phyloP scores from a whole-genome alignment of 106 monocot genomes.

The Ottelia alismoides region DNA sequence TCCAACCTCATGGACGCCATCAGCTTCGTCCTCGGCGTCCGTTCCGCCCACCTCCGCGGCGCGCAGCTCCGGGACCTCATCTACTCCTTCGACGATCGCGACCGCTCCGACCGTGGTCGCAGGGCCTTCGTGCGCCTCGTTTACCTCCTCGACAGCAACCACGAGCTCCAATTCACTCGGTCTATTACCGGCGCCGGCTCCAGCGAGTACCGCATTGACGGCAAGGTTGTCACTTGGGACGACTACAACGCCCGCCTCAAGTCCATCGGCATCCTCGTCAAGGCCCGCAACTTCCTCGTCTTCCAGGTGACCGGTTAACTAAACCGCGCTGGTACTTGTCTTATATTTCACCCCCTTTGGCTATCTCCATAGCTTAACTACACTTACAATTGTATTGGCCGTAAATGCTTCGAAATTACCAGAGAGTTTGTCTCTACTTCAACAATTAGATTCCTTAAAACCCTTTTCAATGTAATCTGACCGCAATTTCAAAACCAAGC shows the following conservation, averaged over 20 bases:
- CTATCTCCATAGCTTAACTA: no score
- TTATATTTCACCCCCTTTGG: background rate
- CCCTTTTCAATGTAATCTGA: no score
- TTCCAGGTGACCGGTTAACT: slow-evolving; percentile 61
- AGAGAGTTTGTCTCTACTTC: no score
- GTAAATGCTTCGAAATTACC: no score
- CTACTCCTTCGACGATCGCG: slow-evolving; percentile 67
- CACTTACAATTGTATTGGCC: no score
- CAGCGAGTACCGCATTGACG: slow-evolving; percentile 82
- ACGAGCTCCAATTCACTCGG: slow-evolving; percentile 71
- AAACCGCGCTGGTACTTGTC: background rate
- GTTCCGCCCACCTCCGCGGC: slow-evolving; percentile 82
- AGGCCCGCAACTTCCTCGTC: slow-evolving; percentile 95
- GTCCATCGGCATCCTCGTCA: slow-evolving; percentile 92
- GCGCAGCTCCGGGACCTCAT: slow-evolving; percentile 93
- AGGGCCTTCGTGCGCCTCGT: slow-evolving; percentile 81
- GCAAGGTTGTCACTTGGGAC: slow-evolving; percentile 64
- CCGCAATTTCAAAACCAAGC: no score
- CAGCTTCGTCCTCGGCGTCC: slow-evolving; percentile 97
- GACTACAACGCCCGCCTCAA: slow-evolving; percentile 73
- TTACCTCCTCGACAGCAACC: slow-evolving; percentile 30
- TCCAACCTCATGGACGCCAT: slow-evolving; percentile 99
- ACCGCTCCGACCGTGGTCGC: slow-evolving; percentile 72
- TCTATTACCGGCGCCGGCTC: slow-evolving; percentile 69
- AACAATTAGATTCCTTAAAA: no score